Base-by-base conservation (phyloP, 1,284 basidiomycete genomes). In the Irpex sp. region DNA sequence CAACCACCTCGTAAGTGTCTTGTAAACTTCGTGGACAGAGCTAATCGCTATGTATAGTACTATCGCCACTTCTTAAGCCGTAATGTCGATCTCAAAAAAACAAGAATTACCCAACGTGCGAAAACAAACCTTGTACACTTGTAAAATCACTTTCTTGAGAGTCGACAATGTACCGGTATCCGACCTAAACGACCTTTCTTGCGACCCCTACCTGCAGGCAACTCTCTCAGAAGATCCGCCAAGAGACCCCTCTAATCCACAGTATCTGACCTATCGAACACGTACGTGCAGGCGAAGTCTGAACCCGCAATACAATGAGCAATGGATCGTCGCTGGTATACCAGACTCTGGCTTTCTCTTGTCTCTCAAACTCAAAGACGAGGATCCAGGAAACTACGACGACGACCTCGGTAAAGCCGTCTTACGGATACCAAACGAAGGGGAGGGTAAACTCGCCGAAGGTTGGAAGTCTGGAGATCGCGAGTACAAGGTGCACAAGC, bases 271-370 rank as follows among this genome's bases (percentile, higher is more conserved):
- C 0, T 82, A 75, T 68, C 76, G 81, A 46, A 76, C 77, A 5
- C 74, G 70, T 46, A 82, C 81, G 4, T 70, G 74, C 3, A 73
- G 75, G 36, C 64, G 67, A 7, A 75, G 73, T 5, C 69, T 75
- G 26, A 71, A 80, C 62, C 81, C 81, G 1, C 64, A 64, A 7
- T 82, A 77, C 76, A 71, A 79, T 31, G 68, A 72, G 2, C 65
- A 67, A 21, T 83, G 81, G 81, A 67, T 79, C 19, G 73, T 83
- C 8, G 75, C 75, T 0, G 81, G 80, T 4, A 70, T 81, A 0
- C 80, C 81, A 1, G 66, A 66, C 4, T 68, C 71, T 0, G 80
- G 80, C 0, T 75, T 79, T 59, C 65, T 63, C 6, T 68, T 83
- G 26, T 71, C 70, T 3, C 66, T 77, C 33, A 65, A 68, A 19